Percentiles rank a stretch among this genome's conserved stretches.
Evolutionary conservation across 164 flowering plant species (phyloP).

Genomic region (Stephania yunnanensis): DNA sequence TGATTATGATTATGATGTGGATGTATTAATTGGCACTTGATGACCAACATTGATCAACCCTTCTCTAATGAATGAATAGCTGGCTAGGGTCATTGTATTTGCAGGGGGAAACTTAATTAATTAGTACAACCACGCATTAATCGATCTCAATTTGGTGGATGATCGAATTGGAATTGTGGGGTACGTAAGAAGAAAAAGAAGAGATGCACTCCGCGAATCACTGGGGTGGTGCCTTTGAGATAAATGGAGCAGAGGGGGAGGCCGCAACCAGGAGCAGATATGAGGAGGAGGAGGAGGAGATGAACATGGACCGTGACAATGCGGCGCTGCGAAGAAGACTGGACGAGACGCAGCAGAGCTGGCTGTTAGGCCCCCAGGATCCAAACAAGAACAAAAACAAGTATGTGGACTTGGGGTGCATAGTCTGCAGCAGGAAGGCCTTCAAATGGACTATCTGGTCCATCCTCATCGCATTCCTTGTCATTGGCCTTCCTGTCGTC

Average conservation of each 20-base stretch:
- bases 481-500: constrained; percentile 58
- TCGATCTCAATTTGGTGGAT: not conserved
- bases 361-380: constrained; percentile 18
- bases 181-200: not conserved
- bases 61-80: too few species aligned
- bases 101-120: not conserved
- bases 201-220: constrained; percentile 1
- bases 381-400: constrained; percentile 45
- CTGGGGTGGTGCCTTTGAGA: constrained; percentile 5
- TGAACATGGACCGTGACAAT: too few species aligned
- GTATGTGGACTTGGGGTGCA: constrained; percentile 74
- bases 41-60: too few species aligned
- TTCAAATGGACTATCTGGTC: constrained; percentile 42
- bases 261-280: not conserved
- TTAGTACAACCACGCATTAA: not conserved
- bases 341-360: constrained; percentile 13
- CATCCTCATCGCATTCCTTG: constrained; percentile 34
- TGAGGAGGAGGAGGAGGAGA: not conserved
- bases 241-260: not conserved
- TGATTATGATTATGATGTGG: too few species aligned
- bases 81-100: not conserved
- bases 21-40: too few species aligned
- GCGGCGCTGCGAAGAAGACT: not conserved
- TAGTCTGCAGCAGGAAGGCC: constrained; percentile 48
- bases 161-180: not conserved